Conservation (phyloP, 208 protist species). For the Phytomonas sp. region DNA sequence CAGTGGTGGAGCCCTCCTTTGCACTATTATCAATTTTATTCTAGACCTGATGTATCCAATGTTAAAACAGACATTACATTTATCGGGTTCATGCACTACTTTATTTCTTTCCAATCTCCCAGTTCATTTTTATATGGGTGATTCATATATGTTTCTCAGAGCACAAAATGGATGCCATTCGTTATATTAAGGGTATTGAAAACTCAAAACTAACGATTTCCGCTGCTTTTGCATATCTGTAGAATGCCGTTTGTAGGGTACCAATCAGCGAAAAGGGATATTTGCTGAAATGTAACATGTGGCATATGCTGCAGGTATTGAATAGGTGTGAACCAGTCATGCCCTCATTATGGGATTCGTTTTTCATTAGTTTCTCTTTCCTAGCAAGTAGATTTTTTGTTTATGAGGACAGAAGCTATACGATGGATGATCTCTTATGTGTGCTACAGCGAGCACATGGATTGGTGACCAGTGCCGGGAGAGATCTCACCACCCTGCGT, state of each 20-base stretch:
- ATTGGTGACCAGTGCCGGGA: conserved; percentile 25
- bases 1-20: background rate
- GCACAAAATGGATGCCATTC: background rate
- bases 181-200: background rate
- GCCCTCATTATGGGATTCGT: conserved; percentile 1
- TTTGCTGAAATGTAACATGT: background rate
- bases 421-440: conserved; percentile 39
- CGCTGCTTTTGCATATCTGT: background rate
- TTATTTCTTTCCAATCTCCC: background rate
- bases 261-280: background rate
- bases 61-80: background rate
- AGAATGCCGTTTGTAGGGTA: background rate
- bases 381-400: background rate
- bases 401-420: background rate
- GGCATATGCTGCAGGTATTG: background rate
- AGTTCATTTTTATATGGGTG: conserved; percentile 4
- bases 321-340: background rate
- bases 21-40: background rate
- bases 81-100: background rate
- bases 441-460: conserved; percentile 30
- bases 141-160: background rate
- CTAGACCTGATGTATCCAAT: background rate
- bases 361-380: background rate
- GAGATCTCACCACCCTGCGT: conserved; percentile 25
- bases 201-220: background rate